phyloP scores from a whole-genome alignment of 768 basidiomycete species.

The Tylopilus rubrobrunneus region DNA sequence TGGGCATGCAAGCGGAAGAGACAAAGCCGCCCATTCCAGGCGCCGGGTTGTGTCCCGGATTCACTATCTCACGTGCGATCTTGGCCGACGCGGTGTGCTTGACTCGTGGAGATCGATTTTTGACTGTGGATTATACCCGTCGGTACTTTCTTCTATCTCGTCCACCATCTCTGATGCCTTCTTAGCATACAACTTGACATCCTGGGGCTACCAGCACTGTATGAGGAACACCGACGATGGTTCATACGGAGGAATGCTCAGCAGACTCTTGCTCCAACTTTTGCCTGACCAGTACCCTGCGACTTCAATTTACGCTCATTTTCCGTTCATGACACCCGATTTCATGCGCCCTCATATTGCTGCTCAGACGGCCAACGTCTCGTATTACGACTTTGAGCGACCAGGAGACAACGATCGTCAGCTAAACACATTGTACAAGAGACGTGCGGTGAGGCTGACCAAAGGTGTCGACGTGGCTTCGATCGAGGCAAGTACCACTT shows the following conservation, averaged over 20 bases:
- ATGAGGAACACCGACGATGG: conserved; percentile 61
- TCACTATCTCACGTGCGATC: conserved; percentile 83
- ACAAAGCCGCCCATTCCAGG: conserved; percentile 61
- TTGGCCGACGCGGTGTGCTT: conserved; percentile 74
- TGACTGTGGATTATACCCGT: conserved; percentile 78
- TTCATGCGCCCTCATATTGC: conserved; percentile 41
- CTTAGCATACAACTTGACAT: conserved; percentile 66
- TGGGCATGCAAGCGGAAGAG: conserved; percentile 71
- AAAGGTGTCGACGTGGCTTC: background rate
- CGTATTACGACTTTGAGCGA: conserved; percentile 58
- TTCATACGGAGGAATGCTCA: conserved; percentile 72
- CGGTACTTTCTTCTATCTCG: conserved; percentile 22
- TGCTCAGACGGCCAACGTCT: conserved; percentile 28
- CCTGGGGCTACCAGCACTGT: conserved; percentile 77
- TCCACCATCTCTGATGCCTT: conserved; percentile 2
- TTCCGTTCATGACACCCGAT: conserved; percentile 72
- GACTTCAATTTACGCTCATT: conserved; percentile 67
- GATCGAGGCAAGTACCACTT: conserved; percentile 13
- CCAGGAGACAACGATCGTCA: conserved; percentile 30
- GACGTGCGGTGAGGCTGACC: conserved; percentile 18
- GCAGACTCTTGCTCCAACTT: conserved; percentile 66
- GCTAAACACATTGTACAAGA: conserved; percentile 6
- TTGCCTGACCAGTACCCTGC: conserved; percentile 66
- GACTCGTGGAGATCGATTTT: conserved; percentile 74
- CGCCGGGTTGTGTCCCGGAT: conserved; percentile 77